Evolutionary conservation across 2,329 filamentous ascomycete species (phyloP).

Genomic region (Neobulgaria alba): DNA sequence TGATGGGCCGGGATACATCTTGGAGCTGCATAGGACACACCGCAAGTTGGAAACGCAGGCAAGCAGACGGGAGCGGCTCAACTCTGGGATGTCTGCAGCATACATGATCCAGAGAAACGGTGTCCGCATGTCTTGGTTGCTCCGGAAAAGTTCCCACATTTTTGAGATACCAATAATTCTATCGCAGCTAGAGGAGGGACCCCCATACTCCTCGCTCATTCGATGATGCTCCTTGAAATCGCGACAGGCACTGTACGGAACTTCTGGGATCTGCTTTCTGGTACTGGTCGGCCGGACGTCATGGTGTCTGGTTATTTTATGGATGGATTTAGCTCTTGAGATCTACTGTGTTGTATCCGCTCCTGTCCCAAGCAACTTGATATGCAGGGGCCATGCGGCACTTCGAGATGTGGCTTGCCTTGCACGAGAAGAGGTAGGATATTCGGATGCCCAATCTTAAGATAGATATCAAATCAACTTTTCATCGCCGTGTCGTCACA

Average conservation of each 20-base stretch:
- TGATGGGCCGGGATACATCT: background rate
- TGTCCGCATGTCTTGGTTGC: too few relatives aligned
- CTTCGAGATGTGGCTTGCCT: background rate
- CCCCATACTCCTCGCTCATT: too few relatives aligned
- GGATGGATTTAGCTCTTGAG: background rate
- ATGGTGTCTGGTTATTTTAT: background rate
- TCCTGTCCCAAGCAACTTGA: background rate
- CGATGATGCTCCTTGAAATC: constrained; percentile 14
- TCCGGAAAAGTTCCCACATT: too few relatives aligned
- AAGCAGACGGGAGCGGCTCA: too few relatives aligned
- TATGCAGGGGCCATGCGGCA: background rate
- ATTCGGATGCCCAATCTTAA: background rate
- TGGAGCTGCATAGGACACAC: background rate
- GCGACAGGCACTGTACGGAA: constrained; percentile 4
- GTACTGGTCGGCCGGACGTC: background rate
- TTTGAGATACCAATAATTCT: too few relatives aligned
- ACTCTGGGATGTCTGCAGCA: too few relatives aligned
- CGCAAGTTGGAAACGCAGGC: too few relatives aligned
- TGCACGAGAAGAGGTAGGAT: background rate
- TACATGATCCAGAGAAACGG: too few relatives aligned
- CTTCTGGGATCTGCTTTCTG: background rate
- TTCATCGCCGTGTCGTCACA: too few relatives aligned
- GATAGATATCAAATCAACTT: background rate
- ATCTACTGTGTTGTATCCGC: too few relatives aligned
- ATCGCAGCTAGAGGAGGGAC: too few relatives aligned